Evolutionary conservation across 768 basidiomycete species (phyloP), one percentile per base, ranked within the genome.

Genomic region (Termitomyces bulborhizus): DNA sequence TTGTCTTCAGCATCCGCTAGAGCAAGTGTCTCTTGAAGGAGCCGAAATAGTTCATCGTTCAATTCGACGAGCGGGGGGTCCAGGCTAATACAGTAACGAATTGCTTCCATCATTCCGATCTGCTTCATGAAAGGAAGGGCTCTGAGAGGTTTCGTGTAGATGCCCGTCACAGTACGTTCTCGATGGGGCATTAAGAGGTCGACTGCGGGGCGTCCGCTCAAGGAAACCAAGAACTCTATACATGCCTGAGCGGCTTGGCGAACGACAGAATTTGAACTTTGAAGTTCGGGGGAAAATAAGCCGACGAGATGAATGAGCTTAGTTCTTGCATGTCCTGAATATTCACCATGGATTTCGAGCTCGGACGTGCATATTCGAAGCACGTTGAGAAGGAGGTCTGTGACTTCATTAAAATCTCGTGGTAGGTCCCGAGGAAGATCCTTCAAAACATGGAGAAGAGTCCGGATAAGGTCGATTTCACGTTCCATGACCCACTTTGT

Each of bases 61-160:
- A 94, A 76, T 61, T 97, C 94, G 1, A 93, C 85, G 26, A 98
- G 79, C 0, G 93, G 90, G 9, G 97, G 95, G 27, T 90, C 82
- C 34, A 98, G 75, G 55, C 83, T 88, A 58, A 99, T 83, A 66
- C 93, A 92, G 68, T 94, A 99, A 9, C 95, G 89, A 57, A 98
- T 85, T 16, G 93, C 93, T 63, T 98, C 97, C 56, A 98, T 93
- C 81, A 98, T 94, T 31, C 95, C 97, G 55, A 98, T 97, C 68
- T 98, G 97, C 63, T 93, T 92, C 15, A 88, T 79, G 67, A 98
- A 95, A 1, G 94, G 94, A 26, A 99, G 79, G 0, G 97, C 97
- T 51, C 97, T 80, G 18, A 99, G 79, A 12, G 97, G 97, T 66
- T 98, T 98, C n/a, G 90, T 91, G 73, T 89, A 98, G 60, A 99